phyloP scores from a whole-genome alignment of 345 rosid species.

The Kernera saxatilis region DNA sequence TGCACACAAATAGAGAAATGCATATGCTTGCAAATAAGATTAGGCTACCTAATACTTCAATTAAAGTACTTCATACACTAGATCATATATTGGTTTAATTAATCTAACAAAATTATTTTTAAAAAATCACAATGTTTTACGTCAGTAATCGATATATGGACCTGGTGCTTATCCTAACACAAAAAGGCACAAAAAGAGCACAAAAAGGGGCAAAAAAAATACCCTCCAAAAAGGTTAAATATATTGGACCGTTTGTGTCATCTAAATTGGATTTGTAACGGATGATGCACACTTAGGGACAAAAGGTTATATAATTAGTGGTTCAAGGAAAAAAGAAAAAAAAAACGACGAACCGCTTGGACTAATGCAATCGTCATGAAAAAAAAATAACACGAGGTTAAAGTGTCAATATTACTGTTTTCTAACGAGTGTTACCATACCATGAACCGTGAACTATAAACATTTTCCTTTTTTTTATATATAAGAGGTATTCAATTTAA shows the following conservation, averaged over 20 bases:
- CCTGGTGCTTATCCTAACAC: constrained; percentile 27
- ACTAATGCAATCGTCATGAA: neutral
- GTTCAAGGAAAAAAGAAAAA: no score
- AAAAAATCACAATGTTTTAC: neutral
- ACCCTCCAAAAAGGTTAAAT: neutral
- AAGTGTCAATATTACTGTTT: neutral
- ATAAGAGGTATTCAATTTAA: no score
- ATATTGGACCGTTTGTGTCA: constrained; percentile 23
- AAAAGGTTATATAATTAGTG: neutral
- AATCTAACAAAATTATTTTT: neutral
- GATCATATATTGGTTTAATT: neutral
- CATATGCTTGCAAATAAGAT: constrained; percentile 13
- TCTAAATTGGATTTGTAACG: constrained; percentile 23
- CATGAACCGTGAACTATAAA: neutral
- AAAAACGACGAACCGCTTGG: neutral
- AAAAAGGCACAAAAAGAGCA: constrained; percentile 5
- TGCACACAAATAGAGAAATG: constrained; percentile 4
- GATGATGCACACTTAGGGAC: constrained; percentile 19
- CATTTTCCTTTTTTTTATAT: no score
- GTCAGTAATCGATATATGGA: constrained; percentile 11
- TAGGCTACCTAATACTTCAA: constrained; percentile 30
- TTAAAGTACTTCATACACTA: constrained; percentile 16
- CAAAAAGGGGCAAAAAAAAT: constrained; percentile 19
- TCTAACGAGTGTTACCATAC: neutral
- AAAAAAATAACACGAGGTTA: neutral